Conservation (phyloP, 163 green algal genomes). For the Chlamydomonas reinhardtii region DNA sequence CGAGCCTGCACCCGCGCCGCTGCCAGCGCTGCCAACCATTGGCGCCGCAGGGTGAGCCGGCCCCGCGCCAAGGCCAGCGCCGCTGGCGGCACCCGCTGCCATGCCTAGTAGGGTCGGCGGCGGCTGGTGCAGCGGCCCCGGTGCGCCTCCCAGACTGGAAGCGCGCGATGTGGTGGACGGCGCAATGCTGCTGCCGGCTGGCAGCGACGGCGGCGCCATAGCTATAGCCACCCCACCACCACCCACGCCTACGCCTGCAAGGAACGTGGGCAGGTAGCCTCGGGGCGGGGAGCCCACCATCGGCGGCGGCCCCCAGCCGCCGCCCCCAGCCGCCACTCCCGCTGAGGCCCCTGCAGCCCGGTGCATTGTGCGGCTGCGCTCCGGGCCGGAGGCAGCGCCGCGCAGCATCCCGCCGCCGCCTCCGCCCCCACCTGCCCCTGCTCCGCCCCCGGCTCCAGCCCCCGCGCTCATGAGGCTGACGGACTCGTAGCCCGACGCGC, state of each 20-base stretch:
- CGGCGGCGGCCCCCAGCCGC: background rate
- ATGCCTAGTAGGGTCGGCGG: background rate
- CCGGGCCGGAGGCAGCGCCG: background rate
- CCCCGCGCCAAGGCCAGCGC: background rate
- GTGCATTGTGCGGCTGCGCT: too few relatives aligned
- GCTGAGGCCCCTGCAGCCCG: too few relatives aligned
- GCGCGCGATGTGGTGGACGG: constrained; percentile 1
- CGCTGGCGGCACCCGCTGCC: background rate
- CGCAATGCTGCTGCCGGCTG: constrained; percentile 11
- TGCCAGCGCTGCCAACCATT: background rate
- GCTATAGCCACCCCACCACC: too few relatives aligned
- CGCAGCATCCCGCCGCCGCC: background rate
- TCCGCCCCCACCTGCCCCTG: background rate
- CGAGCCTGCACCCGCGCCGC: background rate
- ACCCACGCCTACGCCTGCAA: too few relatives aligned
- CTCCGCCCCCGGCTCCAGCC: background rate
- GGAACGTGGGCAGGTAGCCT: background rate
- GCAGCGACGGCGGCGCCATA: background rate
- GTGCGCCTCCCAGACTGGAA: constrained; percentile 17
- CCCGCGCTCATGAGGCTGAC: background rate
- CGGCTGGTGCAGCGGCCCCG: background rate
- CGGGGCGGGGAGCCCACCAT: background rate
- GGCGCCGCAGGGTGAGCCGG: background rate
- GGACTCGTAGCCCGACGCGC: background rate
- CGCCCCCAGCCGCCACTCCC: too few relatives aligned